phyloP scores from a whole-genome alignment of 2,329 filamentous ascomycete genomes.

The Colletotrichum tanaceti region DNA sequence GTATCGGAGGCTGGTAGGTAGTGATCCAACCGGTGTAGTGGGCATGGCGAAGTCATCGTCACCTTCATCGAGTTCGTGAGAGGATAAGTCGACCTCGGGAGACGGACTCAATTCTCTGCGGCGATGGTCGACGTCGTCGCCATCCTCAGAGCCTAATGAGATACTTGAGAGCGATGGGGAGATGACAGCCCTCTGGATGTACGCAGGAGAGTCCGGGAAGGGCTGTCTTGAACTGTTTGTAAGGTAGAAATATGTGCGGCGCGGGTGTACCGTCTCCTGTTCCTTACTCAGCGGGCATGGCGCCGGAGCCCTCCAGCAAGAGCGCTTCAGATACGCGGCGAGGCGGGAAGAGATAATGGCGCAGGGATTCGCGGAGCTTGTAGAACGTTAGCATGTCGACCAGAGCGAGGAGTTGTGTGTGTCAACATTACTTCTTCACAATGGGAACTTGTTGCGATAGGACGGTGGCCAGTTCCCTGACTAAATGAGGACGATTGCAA shows the following conservation, averaged over 20 bases:
- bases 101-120: conserved; percentile 84
- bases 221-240: conserved; percentile 88
- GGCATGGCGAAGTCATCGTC: conserved; percentile 71
- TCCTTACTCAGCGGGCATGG: conserved; percentile 94
- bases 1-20: conserved; percentile 61
- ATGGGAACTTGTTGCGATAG: conserved; percentile 81
- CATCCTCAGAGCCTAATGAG: conserved; percentile 63
- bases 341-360: conserved; percentile 95
- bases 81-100: conserved; percentile 91
- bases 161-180: conserved; percentile 85
- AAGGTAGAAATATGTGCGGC: conserved; percentile 96
- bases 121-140: conserved; percentile 77
- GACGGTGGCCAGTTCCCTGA: conserved; percentile 90
- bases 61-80: conserved; percentile 83
- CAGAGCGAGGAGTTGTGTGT: conserved; percentile 18
- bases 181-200: conserved; percentile 68
- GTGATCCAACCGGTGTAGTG: conserved; percentile 72
- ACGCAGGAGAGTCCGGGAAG: conserved; percentile 66
- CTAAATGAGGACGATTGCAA: conserved; percentile 90
- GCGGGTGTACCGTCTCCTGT: conserved; percentile 89
- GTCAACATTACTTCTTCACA: conserved; percentile 83
- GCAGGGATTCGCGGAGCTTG: conserved; percentile 92
- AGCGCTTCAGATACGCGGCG: conserved; percentile 87
- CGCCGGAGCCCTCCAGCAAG: conserved; percentile 79
- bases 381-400: conserved; percentile 41